Conservation (phyloP, 2,329 filamentous ascomycete genomes). For the Fusarium devonianum region DNA sequence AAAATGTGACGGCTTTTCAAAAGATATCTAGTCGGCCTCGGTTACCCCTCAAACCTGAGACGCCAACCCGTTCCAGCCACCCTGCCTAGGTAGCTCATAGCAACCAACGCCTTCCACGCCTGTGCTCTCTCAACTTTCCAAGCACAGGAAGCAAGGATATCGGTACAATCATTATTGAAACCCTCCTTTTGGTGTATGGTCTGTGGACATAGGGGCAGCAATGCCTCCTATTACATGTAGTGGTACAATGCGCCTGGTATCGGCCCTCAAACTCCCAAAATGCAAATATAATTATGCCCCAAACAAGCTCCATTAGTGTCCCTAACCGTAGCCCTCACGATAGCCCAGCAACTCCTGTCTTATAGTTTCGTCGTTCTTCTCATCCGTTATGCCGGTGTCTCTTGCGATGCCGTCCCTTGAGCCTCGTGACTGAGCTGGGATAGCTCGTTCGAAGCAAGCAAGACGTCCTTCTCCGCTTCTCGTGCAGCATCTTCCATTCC, state of each 20-base stretch:
- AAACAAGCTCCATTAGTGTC: constrained; percentile 36
- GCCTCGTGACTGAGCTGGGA: constrained; percentile 16
- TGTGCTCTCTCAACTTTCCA: no score
- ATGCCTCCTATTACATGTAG: constrained; percentile 32
- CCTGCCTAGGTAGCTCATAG: no score
- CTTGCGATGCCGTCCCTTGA: constrained; percentile 15
- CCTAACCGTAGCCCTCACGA: constrained; percentile 28
- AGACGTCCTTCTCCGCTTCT: constrained; percentile 33
- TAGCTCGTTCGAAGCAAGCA: constrained; percentile 19
- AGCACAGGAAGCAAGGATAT: constrained; percentile 3
- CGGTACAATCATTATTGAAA: constrained; percentile 7
- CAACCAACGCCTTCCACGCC: no score
- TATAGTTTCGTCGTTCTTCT: constrained; percentile 28
- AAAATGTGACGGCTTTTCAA: no score
- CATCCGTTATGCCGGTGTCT: constrained; percentile 20
- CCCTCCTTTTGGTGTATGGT: neutral
- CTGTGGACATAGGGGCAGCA: constrained; percentile 8
- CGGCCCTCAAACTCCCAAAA: constrained; percentile 36
- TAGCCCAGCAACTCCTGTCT: constrained; percentile 37
- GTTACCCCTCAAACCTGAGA: no score
- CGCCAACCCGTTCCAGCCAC: no score
- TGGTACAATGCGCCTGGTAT: constrained; percentile 35
- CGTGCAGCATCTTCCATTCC: constrained; percentile 37
- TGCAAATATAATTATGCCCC: constrained; percentile 34
- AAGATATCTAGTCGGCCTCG: no score